Evolutionary conservation across 129 eudicot species (phyloP).

Genomic region (Escallonia rubra): DNA sequence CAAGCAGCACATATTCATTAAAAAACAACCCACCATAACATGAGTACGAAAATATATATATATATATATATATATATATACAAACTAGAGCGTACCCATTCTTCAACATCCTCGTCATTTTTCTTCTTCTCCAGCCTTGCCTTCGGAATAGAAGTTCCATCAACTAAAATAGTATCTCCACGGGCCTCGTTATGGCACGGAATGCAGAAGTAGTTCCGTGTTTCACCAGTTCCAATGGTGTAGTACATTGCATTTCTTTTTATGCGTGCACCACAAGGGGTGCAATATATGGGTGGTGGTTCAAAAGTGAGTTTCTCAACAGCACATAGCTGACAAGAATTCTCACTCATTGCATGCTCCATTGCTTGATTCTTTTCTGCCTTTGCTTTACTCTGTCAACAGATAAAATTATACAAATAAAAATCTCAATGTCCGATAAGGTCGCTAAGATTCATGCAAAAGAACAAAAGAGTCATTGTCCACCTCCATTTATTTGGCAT

Average conservation of each 20-base stretch:
- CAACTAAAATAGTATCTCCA: constrained; percentile 74
- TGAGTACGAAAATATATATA: not conserved
- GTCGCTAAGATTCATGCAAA: not conserved
- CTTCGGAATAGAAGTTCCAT: constrained; percentile 63
- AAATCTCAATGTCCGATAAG: not conserved
- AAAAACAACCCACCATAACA: not conserved
- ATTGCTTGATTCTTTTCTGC: constrained; percentile 91
- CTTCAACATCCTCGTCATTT: constrained; percentile 93
- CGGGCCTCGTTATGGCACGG: constrained; percentile 81
- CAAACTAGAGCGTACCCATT: constrained; percentile 55
- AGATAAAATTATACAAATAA: not conserved
- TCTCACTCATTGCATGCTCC: constrained; percentile 86
- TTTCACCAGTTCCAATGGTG: constrained; percentile 75
- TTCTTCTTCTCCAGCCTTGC: constrained; percentile 85
- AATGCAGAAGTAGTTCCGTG: constrained; percentile 77
- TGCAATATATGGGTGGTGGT: constrained; percentile 91
- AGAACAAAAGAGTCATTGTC: not conserved
- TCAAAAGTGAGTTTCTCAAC: constrained; percentile 94
- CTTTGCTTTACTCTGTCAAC: constrained; percentile 87
- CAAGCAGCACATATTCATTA: constrained; percentile 15
- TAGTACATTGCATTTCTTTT: constrained; percentile 88
- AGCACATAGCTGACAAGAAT: constrained; percentile 92
- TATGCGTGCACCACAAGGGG: constrained; percentile 85
- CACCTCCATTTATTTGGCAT: not conserved
- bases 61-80: too few species aligned